A percentile compares a stretch with the other conserved stretches of the same genome.
These are phyloP conservation scores for Rhizopogon sp. DNA, from an alignment of 768 basidiomycete species.

Conservation along the genomic window DNA sequence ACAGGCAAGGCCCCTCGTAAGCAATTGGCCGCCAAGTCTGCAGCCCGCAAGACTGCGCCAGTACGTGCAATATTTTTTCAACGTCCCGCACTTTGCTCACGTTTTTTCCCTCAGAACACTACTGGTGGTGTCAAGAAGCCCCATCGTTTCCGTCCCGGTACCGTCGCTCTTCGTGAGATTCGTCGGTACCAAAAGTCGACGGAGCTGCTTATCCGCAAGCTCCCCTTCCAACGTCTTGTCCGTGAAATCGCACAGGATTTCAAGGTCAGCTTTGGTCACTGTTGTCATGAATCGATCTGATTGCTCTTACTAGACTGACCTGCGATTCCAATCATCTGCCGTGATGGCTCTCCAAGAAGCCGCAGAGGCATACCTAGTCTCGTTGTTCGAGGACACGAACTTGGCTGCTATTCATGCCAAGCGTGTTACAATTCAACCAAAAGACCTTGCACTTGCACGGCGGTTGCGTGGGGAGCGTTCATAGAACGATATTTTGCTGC, in stretches of 20 bases:
- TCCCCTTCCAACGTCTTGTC: conserved; percentile 87
- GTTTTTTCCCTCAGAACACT: conserved; percentile 33
- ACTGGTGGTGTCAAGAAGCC: conserved; percentile 94
- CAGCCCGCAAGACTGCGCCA: conserved; percentile 50
- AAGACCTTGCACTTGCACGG: conserved; percentile 74
- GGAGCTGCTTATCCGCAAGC: conserved; percentile 81
- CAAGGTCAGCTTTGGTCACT: conserved; percentile 46
- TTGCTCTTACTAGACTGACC: conserved; percentile 46
- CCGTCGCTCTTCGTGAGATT: conserved; percentile 88
- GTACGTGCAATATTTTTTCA: conserved; percentile 16
- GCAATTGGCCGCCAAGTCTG: conserved; percentile 63
- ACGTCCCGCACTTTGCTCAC: conserved; percentile 7
- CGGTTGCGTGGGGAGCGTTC: conserved; percentile 75
- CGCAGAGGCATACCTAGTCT: conserved; percentile 76
- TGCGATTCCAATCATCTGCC: conserved; percentile 88
- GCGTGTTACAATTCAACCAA: conserved; percentile 76
- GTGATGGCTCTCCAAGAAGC: conserved; percentile 87
- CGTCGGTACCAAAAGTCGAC: conserved; percentile 86
- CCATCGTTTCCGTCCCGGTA: conserved; percentile 79
- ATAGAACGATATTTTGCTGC: conserved; percentile 25
- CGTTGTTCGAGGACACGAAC: conserved; percentile 76
- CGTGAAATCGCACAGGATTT: conserved; percentile 91
- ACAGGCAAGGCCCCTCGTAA: conserved; percentile 63
- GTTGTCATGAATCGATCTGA: neutral
- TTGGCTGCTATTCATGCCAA: conserved; percentile 80